Percentiles rank a stretch among this genome's conserved stretches.
phyloP scores from a whole-genome alignment of 495 filamentous ascomycete genomes.

The Penicillium antarcticum region DNA sequence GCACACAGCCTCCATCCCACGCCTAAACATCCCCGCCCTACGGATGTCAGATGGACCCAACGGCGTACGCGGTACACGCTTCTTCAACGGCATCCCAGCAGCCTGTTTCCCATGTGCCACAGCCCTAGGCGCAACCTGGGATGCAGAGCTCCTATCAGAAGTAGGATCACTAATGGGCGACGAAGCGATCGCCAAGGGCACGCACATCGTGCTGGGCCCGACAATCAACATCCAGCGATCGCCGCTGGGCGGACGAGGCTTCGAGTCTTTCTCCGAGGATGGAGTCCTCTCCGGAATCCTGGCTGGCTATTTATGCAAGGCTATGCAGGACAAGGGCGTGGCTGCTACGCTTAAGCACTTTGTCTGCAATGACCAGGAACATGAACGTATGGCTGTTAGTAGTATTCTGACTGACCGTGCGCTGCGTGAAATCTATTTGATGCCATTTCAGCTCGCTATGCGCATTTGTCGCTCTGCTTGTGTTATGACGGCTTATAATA shows the following conservation, averaged over 20 bases:
- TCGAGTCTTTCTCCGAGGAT: constrained; percentile 79
- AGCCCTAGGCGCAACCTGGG: constrained; percentile 69
- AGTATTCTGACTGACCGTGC: constrained; percentile 66
- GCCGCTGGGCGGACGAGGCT: constrained; percentile 73
- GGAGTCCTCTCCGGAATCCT: constrained; percentile 66
- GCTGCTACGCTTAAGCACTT: constrained; percentile 78
- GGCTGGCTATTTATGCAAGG: constrained; percentile 63
- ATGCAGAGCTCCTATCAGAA: constrained; percentile 56
- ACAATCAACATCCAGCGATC: constrained; percentile 77
- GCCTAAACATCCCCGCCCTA: constrained; percentile 65
- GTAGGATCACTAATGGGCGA: constrained; percentile 63
- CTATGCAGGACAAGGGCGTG: constrained; percentile 68
- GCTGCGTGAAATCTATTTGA: constrained; percentile 71
- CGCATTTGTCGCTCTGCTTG: constrained; percentile 61
- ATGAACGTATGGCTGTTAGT: constrained; percentile 64
- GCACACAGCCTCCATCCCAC: constrained; percentile 66
- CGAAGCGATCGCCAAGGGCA: constrained; percentile 67
- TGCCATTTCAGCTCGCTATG: constrained; percentile 71
- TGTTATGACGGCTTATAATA: constrained; percentile 76
- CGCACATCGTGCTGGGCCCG: constrained; percentile 68
- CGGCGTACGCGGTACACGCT: constrained; percentile 68
- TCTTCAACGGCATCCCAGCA: constrained; percentile 66
- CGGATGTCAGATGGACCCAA: constrained; percentile 74
- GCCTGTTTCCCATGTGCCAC: constrained; percentile 70
- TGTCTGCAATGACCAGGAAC: constrained; percentile 78